Percentiles rank a stretch among this genome's conserved stretches.
Conservation (phyloP, 352 stramenopile genomes). For the Thalassiosira ordinaria region DNA sequence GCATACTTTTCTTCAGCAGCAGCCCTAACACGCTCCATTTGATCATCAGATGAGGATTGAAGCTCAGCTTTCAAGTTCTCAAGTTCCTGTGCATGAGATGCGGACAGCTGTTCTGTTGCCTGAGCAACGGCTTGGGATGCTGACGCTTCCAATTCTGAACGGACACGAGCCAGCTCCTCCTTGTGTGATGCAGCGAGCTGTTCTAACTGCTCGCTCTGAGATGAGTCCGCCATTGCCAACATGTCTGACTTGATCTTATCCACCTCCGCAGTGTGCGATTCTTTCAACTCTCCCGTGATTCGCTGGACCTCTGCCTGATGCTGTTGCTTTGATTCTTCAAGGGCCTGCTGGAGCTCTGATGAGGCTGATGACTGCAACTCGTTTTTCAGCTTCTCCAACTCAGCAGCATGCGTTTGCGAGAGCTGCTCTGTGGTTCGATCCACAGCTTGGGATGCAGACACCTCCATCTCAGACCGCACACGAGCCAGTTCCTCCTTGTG, state of each 20-base stretch:
- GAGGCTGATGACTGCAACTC: conserved; percentile 7
- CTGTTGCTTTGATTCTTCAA: conserved; percentile 7
- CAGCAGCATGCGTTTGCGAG: conserved; percentile 18
- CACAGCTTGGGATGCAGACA: conserved; percentile 16
- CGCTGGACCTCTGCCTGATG: conserved; percentile 12
- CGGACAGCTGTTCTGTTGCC: conserved; percentile 28
- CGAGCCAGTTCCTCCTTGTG: conserved; percentile 29
- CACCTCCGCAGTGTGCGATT: background rate
- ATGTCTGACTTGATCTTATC: conserved; percentile 20
- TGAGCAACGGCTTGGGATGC: conserved; percentile 19
- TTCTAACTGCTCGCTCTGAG: conserved; percentile 5
- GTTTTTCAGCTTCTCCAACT: conserved; percentile 35
- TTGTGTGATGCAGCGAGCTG: conserved; percentile 7
- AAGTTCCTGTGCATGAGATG: conserved; percentile 32
- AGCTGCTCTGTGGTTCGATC: conserved; percentile 33
- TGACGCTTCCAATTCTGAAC: conserved; percentile 17
- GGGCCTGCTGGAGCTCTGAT: conserved; percentile 3
- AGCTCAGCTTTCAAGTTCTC: conserved; percentile 36
- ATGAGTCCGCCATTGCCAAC: background rate
- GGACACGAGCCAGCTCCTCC: conserved; percentile 20
- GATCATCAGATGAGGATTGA: conserved; percentile 16
- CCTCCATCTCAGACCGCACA: conserved; percentile 31
- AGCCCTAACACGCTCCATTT: conserved; percentile 39
- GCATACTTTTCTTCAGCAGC: conserved; percentile 43
- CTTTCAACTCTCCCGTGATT: conserved; percentile 16